Percentiles rank a stretch among this genome's conserved stretches.
phyloP scores from a whole-genome alignment of 2,329 filamentous ascomycete species.

The Aureobasidium sp. region DNA sequence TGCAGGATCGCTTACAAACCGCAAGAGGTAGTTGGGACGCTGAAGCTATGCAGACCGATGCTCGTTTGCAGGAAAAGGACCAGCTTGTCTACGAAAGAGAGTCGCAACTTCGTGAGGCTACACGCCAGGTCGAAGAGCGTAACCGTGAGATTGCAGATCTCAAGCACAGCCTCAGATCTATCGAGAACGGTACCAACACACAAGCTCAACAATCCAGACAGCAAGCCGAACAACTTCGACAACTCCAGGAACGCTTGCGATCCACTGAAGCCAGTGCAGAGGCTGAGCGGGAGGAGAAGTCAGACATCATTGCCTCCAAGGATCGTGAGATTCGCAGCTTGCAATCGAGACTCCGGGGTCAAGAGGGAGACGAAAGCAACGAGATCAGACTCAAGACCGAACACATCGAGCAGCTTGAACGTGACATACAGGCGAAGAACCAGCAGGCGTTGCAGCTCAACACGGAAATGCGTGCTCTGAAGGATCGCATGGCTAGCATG shows the following conservation, averaged over 20 bases:
- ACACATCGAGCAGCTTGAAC: conserved; percentile 32
- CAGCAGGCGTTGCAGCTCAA: conserved; percentile 25
- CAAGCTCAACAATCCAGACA: conserved; percentile 53
- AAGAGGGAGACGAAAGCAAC: conserved; percentile 27
- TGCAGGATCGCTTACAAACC: conserved; percentile 31
- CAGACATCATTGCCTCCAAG: conserved; percentile 35
- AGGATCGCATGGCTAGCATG: conserved; percentile 28
- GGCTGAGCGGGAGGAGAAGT: conserved; percentile 39
- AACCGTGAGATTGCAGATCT: conserved; percentile 58
- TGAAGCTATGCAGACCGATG: conserved; percentile 32
- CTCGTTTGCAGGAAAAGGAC: conserved; percentile 32
- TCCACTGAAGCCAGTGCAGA: conserved; percentile 30
- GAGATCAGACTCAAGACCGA: conserved; percentile 28
- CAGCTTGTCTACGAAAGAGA: conserved; percentile 63
- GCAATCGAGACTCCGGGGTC: conserved; percentile 25
- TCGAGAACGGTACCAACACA: conserved; percentile 25
- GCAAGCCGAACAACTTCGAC: conserved; percentile 38
- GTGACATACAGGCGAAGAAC: conserved; percentile 31
- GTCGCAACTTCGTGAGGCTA: conserved; percentile 67
- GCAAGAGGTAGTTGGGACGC: conserved; percentile 34
- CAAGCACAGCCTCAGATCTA: conserved; percentile 26
- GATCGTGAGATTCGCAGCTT: conserved; percentile 34
- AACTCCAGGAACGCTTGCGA: conserved; percentile 45
- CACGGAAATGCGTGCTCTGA: conserved; percentile 28
- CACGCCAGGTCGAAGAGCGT: conserved; percentile 63